Evolutionary conservation across 139 green algal species (phyloP), one percentile per base, ranked within the genome.

Genomic region (Choricystis sp.): DNA sequence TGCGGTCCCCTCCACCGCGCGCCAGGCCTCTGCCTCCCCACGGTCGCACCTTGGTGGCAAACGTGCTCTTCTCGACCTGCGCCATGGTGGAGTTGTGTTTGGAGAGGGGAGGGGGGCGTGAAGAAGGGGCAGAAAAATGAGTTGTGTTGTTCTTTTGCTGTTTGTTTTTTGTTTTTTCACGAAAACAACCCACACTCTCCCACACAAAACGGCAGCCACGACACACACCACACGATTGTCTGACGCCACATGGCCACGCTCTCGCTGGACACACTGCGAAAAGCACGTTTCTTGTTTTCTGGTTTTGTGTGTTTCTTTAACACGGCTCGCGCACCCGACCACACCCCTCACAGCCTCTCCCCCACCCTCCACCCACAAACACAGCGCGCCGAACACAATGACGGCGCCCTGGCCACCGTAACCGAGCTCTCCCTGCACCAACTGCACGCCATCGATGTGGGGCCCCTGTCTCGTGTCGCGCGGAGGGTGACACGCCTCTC

Each of bases 31-130:
- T 52, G 9, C 16, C 40, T 21, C 9, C 40, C 40, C 31, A 29
- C 21, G 22, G 1, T 25, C 77, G 25, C 57, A 90, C 85, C 82
- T 92, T 92, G 24, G 92, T 82, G 26, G 84, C 84, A 60, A 85
- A 89, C 16, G 85, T 91, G 24, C 77, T 78, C 67, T 84, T 79
- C 69, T 87, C 66, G 19, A 48, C 29, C 52, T 80, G 59, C 27
- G 59, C 56, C 40, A 52, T 52, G 40, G 40, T 52, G 9, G 40
- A 9, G 40, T 9, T 52, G 40, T 52, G 40, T 21, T 52, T 16
- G 40, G 16, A 52, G 40, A 52, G 16, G 16, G 40, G 40, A 52
- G 40, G 40, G 16, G 9, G 40, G 40, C 9, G 16, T 9, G 40
- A 16, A 52, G 16, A 52, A 52, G 40, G 40, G 40, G 9, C 16